Base-by-base conservation (phyloP, 768 basidiomycete genomes). In the Dentipellis sp. region DNA sequence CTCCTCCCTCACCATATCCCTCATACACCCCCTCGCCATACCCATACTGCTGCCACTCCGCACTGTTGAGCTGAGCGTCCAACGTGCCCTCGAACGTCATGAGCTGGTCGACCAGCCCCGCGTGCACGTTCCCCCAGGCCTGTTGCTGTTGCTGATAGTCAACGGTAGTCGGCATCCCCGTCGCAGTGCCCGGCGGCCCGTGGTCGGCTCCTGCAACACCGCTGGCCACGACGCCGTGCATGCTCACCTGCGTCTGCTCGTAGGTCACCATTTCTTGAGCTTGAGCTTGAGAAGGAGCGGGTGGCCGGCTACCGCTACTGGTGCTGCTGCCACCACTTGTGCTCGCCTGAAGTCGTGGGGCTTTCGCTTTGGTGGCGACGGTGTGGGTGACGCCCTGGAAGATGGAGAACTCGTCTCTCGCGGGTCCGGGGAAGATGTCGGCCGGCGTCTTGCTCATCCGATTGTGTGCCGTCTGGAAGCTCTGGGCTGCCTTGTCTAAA, bases 301-400 rank as follows among this genome's bases (percentile, higher is more conserved):
- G 29, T 29, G 29, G 29, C 29, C 29, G 3, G 14, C 42, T 19
- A 8, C 42, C n/a, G 1, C 7, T 9, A 19, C 42, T 45, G 19
- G 12, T 45, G n/a, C 16, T 19, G n/a, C 16, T 19, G 7, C 12
- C 7, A 10, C 42, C 19, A 19, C 42, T 45, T 19, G 42, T 17
- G 6, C 42, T 45, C 17, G 42, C n/a, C n/a, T 19, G n/a, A 14
- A 45, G 42, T 10, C n/a, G n/a, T 5, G 42, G 64, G 35, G 50
- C 16, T 3, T 52, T 50, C 9, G 65, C 63, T 56, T 78, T 80
- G 0, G 80, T 82, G 9, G 73, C 71, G 21, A 88, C 72, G 0
- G 80, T 85, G 58, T 85, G 79, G 10, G 82, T 87, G 63, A 81
- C 79, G n/a, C 88, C 88, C 50, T 85, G 81, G 66, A 89, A 89